Evolutionary conservation across 345 rosid species (phyloP).

Genomic region (Aquilaria sinensis): DNA sequence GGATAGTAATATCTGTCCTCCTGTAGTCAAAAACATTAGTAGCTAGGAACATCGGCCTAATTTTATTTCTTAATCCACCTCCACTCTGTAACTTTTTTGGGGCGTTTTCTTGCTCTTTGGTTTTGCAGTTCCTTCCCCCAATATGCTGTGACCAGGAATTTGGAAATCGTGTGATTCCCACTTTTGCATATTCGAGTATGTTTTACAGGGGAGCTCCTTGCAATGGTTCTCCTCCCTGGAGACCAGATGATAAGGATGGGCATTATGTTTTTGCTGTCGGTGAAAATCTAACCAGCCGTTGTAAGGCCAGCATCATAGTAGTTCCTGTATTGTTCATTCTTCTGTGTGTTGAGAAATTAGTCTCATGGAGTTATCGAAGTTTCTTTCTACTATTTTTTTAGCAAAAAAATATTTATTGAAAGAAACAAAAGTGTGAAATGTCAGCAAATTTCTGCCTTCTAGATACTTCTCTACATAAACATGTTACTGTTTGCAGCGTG

Average conservation of each 20-base stretch:
- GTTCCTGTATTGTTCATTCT: too few relatives aligned
- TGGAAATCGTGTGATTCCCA: conserved; percentile 37
- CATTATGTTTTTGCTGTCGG: conserved; percentile 67
- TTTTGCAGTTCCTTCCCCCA: conserved; percentile 45
- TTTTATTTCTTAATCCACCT: too few relatives aligned
- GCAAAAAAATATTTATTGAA: too few relatives aligned
- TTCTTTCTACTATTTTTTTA: not conserved
- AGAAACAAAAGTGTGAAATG: not conserved
- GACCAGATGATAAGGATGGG: conserved; percentile 82
- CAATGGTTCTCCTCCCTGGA: conserved; percentile 68
- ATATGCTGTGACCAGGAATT: conserved; percentile 53
- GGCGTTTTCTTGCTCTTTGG: not conserved
- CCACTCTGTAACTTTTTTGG: not conserved
- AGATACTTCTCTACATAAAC: not conserved
- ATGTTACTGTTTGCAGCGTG: conserved; percentile 1
- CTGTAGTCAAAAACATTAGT: too few relatives aligned
- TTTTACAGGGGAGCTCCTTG: conserved; percentile 40
- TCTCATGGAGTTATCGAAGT: too few relatives aligned
- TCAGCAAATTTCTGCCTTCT: not conserved
- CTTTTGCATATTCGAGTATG: conserved; percentile 36
- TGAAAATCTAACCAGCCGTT: conserved; percentile 59
- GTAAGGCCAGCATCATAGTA: conserved; percentile 24
- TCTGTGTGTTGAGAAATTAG: too few relatives aligned
- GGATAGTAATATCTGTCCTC: too few relatives aligned
- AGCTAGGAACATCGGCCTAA: too few relatives aligned